phyloP scores from a whole-genome alignment of 306 rosid species.

The Gynostemma pentaphyllum region DNA sequence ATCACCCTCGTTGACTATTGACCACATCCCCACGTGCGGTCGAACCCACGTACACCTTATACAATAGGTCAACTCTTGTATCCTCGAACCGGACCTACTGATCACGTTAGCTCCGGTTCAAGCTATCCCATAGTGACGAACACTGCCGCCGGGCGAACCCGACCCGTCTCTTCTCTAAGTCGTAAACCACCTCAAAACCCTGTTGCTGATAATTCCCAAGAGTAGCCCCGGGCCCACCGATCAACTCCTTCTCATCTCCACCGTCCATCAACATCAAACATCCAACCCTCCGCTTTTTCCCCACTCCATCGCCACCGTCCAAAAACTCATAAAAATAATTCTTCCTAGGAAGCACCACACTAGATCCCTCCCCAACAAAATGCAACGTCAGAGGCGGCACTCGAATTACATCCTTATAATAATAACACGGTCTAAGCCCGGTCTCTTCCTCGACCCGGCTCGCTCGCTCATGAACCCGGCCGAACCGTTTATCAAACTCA shows the following conservation, averaged over 20 bases:
- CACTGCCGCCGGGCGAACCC: conserved; percentile 83
- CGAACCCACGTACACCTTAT: neutral
- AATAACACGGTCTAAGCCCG: conserved; percentile 74
- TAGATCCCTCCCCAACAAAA: conserved; percentile 52
- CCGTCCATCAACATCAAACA: conserved; percentile 94
- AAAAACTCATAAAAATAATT: conserved; percentile 71
- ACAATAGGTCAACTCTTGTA: neutral
- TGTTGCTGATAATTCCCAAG: conserved; percentile 94
- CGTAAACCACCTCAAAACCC: conserved; percentile 80
- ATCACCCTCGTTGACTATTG: neutral
- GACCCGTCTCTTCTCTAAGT: conserved; percentile 55
- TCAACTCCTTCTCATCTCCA: conserved; percentile 62
- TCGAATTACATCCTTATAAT: conserved; percentile 17
- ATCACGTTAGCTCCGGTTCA: conserved; percentile 22
- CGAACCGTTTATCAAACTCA: conserved; percentile 57
- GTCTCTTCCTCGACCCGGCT: conserved; percentile 45
- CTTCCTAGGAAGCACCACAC: conserved; percentile 54
- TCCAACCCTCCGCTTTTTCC: conserved; percentile 45
- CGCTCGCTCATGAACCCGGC: conserved; percentile 50
- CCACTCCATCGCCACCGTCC: conserved; percentile 39
- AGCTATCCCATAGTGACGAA: conserved; percentile 65
- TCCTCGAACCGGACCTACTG: neutral
- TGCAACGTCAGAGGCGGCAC: conserved; percentile 57
- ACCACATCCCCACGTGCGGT: neutral
- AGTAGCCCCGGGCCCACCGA: conserved; percentile 77